Evolutionary conservation across 805 yeast species (phyloP), one percentile per base, ranked within the genome.

Genomic region (Metschnikowia aberdeeniae): DNA sequence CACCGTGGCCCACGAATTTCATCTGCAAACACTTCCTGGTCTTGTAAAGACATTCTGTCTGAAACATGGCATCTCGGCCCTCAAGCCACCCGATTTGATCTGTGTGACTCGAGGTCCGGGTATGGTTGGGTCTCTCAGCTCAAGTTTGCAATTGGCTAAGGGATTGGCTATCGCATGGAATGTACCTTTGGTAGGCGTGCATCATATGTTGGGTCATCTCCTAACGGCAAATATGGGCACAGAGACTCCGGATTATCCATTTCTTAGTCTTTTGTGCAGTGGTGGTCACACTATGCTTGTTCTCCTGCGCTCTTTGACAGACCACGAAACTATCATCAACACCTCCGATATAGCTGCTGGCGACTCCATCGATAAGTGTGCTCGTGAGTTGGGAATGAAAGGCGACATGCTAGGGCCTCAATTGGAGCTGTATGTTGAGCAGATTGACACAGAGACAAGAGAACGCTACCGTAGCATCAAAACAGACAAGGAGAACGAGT

Each of bases 61-160:
- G 0, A 65, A 56, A 38, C 64, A 70, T 55, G 62, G 56, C 6
- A 48, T 77, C 51, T 43, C 50, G 2, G 39, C 60, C 1, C 8
- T 19, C 0, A 55, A 53, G 24, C 69, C 70, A 0, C 88, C 89
- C 0, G 96, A 87, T 59, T 60, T 93, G 37, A 76, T 93, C 1
- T 86, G 96, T 62, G 96, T 84, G 4, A 93, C 99, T 0, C 69
- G 96, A 53, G 99, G 99, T 0, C 99, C 99, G 0, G 99, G 99
- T 0, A 89, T 93, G 97, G 78, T 82, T 7, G 97, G 97, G 0
- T 84, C 95, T 0, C 69, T 93, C 11, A 76, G 88, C 8, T 84
- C 88, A 0, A 95, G 97, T 1, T 70, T 86, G 20, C 93, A 86
- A 57, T 65, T 88, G 34, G 96, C 95, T 0, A 85, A 88, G 56